A percentile compares a stretch with the other conserved stretches of the same genome.
These are phyloP conservation scores for Andrographis paniculata DNA, from an alignment of 305 asterid species.

Conservation along the genomic window DNA sequence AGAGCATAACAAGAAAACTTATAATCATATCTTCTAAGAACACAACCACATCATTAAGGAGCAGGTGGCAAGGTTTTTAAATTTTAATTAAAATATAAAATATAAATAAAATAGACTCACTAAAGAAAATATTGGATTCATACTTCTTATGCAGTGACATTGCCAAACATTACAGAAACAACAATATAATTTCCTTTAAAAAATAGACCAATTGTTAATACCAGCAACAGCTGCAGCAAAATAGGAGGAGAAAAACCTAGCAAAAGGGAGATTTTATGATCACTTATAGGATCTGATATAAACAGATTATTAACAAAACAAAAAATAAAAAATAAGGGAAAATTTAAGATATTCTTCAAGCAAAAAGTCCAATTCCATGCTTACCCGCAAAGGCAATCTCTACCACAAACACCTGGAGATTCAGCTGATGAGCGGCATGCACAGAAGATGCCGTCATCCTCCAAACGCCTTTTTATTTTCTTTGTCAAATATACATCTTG, in stretches of 20 bases:
- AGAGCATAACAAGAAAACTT: neutral
- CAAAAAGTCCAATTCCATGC: slow-evolving; percentile 15
- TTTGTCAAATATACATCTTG: slow-evolving; percentile 78
- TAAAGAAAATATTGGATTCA: neutral
- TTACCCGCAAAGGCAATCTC: slow-evolving; percentile 92
- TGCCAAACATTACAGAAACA: neutral
- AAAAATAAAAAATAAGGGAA: neutral
- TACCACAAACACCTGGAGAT: slow-evolving; percentile 67
- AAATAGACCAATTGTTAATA: neutral
- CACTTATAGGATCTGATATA: too few species aligned
- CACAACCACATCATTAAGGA: neutral
- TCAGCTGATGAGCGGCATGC: slow-evolving; percentile 66
- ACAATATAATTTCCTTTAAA: neutral
- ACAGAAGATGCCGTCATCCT: slow-evolving; percentile 90
- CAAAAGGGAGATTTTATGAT: neutral
- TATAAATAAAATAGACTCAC: neutral
- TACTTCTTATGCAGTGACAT: neutral
- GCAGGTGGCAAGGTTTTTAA: neutral
- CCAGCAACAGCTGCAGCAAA: neutral
- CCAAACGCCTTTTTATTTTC: slow-evolving; percentile 67
- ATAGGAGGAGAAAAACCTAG: neutral
- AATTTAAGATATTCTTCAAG: slow-evolving; percentile 14
- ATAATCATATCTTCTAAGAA: neutral
- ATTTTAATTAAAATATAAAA: too few species aligned
- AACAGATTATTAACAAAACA: too few species aligned